Conservation (phyloP, 139 green algal genomes). For the Haematococcus sp. region DNA sequence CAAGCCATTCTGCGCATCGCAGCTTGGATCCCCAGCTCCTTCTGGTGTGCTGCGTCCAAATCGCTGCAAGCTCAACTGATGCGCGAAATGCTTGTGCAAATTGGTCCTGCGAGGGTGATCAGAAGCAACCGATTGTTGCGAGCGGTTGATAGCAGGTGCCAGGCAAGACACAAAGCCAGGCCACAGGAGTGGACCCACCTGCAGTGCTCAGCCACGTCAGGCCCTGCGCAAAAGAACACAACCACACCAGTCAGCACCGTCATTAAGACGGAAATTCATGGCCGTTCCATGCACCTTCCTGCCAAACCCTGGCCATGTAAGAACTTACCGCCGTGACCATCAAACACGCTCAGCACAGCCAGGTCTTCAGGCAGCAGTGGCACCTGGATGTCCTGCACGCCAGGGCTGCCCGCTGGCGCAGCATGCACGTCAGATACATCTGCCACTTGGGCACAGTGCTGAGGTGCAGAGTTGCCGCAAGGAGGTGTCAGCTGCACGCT, state of each 20-base stretch:
- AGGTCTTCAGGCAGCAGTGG: constrained; percentile 12
- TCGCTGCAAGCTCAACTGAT: constrained; percentile 4
- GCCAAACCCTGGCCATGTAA: no score
- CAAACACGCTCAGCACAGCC: constrained; percentile 14
- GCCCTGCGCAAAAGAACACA: no score
- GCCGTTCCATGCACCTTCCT: no score
- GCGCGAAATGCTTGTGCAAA: constrained; percentile 15
- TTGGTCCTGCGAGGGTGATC: background rate
- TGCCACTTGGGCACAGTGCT: background rate
- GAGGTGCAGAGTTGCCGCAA: background rate
- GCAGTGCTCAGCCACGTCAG: constrained; percentile 16
- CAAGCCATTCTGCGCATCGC: background rate
- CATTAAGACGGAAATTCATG: no score
- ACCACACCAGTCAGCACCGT: no score
- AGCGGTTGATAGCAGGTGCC: no score
- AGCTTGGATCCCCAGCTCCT: background rate
- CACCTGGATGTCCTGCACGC: background rate
- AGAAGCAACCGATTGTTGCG: no score
- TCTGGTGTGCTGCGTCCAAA: background rate
- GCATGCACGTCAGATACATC: background rate
- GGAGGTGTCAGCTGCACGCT: constrained; percentile 12
- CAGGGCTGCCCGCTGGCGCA: constrained; percentile 4
- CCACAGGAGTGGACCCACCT: background rate
- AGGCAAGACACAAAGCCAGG: no score
- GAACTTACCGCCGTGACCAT: constrained; percentile 13